Evolutionary conservation across 805 yeast genomes (phyloP).

Genomic region (Pichia manshurica): DNA sequence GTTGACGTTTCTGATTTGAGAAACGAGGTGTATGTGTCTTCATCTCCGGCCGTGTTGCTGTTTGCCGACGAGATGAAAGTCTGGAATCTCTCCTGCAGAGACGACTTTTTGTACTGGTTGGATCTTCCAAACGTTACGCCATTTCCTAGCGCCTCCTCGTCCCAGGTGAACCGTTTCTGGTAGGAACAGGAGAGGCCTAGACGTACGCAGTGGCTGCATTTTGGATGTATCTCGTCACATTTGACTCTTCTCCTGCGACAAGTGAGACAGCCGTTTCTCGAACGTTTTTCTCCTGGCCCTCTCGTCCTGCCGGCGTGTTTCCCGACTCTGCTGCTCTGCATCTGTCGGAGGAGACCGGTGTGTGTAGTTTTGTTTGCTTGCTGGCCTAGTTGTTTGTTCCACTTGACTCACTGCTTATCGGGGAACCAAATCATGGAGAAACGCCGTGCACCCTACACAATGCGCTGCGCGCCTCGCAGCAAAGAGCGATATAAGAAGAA

Average conservation of each 20-base stretch:
- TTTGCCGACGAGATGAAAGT: not conserved
- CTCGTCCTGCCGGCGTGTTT: not conserved
- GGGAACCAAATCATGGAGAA: too few species aligned
- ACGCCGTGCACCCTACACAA: too few species aligned
- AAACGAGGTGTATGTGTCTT: not conserved
- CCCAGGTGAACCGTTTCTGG: conserved; percentile 17
- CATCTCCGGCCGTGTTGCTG: not conserved
- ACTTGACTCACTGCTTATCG: too few species aligned
- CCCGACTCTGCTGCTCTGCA: not conserved
- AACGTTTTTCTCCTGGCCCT: not conserved
- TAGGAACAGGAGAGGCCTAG: conserved; percentile 20
- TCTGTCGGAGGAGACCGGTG: too few species aligned
- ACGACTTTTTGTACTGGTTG: conserved; percentile 3
- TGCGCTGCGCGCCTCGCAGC: too few species aligned
- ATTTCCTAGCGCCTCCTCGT: conserved; percentile 3
- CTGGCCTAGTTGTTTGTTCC: too few species aligned
- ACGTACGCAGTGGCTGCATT: conserved; percentile 20
- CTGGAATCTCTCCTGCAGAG: not conserved
- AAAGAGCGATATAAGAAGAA: too few species aligned
- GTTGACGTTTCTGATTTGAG: not conserved
- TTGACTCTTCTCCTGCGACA: conserved; percentile 4
- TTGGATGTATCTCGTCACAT: conserved; percentile 14
- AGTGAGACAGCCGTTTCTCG: conserved; percentile 6
- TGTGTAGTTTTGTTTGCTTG: too few species aligned
- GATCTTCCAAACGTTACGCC: conserved; percentile 7